phyloP scores from a whole-genome alignment of 208 protist species.

The Leishmania martiniquensis region DNA sequence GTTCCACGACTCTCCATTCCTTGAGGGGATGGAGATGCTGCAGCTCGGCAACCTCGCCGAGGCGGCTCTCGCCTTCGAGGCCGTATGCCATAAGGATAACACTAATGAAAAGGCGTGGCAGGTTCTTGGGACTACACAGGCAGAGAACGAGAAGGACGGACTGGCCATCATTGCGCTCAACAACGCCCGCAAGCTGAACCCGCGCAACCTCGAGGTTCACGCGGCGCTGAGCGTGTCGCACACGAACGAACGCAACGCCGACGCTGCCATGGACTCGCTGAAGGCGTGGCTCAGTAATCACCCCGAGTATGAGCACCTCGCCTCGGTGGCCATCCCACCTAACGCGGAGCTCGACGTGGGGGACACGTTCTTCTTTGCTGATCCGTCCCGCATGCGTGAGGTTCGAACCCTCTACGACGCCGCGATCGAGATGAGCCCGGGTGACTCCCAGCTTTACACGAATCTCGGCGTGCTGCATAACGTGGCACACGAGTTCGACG shows the following conservation, averaged over 20 bases:
- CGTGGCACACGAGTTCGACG: constrained; percentile 79
- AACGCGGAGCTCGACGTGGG: constrained; percentile 51
- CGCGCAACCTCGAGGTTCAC: constrained; percentile 74
- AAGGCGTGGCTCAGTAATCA: constrained; percentile 78
- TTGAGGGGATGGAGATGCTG: constrained; percentile 79
- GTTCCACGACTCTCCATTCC: constrained; percentile 71
- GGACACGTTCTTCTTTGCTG: constrained; percentile 76
- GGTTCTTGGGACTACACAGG: constrained; percentile 82
- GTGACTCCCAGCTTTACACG: constrained; percentile 66
- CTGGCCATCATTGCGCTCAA: constrained; percentile 90
- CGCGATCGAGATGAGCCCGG: constrained; percentile 81
- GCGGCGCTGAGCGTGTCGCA: constrained; percentile 79
- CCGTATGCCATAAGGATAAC: constrained; percentile 81
- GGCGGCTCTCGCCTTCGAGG: constrained; percentile 89
- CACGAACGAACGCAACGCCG: constrained; percentile 86
- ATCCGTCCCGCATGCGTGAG: constrained; percentile 66
- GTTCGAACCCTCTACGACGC: constrained; percentile 70
- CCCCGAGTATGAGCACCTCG: constrained; percentile 83
- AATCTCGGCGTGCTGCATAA: constrained; percentile 89
- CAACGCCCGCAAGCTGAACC: constrained; percentile 69
- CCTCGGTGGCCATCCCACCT: constrained; percentile 51
- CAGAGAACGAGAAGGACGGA: constrained; percentile 91
- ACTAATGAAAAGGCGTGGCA: constrained; percentile 77
- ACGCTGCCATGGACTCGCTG: constrained; percentile 73
- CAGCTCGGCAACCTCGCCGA: constrained; percentile 81